Conservation (phyloP, 768 basidiomycete species). For the Amyloporia xantha region DNA sequence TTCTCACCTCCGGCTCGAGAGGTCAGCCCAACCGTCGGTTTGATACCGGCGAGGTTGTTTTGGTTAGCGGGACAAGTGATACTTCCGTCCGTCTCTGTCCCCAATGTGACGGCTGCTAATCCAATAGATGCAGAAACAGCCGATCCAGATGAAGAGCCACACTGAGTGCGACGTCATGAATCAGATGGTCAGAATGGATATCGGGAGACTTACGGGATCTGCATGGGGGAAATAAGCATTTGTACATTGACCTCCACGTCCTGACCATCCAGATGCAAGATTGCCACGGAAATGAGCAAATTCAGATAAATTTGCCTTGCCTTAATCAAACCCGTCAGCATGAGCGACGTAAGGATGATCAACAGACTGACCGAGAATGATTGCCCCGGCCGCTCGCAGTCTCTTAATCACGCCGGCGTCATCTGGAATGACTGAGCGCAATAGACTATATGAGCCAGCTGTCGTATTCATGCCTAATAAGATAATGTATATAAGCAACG, state of each 20-base stretch:
- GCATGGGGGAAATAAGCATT: conserved; percentile 37
- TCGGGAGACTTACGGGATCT: conserved; percentile 35
- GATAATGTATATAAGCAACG: neutral
- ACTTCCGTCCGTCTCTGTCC: conserved; percentile 44
- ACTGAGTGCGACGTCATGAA: conserved; percentile 37
- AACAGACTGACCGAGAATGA: conserved; percentile 28
- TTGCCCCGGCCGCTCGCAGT: conserved; percentile 30
- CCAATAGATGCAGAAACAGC: conserved; percentile 36
- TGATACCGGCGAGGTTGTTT: conserved; percentile 37
- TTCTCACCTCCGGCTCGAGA: conserved; percentile 28
- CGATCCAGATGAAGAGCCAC: conserved; percentile 37
- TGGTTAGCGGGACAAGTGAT: conserved; percentile 36
- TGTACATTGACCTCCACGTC: conserved; percentile 39
- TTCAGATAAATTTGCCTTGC: conserved; percentile 38
- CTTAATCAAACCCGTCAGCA: neutral
- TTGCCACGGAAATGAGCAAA: conserved; percentile 36
- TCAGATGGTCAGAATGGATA: conserved; percentile 41
- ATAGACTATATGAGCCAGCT: conserved; percentile 28
- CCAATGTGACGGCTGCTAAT: conserved; percentile 36
- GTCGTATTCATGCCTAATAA: conserved; percentile 33
- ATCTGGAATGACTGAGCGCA: conserved; percentile 28
- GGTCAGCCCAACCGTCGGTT: conserved; percentile 31
- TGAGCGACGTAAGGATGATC: neutral
- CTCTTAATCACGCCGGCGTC: conserved; percentile 27
- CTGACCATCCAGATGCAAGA: conserved; percentile 38